Base-by-base conservation (phyloP, 1,284 basidiomycete genomes). In the Cystobasidiaceae sp. region DNA sequence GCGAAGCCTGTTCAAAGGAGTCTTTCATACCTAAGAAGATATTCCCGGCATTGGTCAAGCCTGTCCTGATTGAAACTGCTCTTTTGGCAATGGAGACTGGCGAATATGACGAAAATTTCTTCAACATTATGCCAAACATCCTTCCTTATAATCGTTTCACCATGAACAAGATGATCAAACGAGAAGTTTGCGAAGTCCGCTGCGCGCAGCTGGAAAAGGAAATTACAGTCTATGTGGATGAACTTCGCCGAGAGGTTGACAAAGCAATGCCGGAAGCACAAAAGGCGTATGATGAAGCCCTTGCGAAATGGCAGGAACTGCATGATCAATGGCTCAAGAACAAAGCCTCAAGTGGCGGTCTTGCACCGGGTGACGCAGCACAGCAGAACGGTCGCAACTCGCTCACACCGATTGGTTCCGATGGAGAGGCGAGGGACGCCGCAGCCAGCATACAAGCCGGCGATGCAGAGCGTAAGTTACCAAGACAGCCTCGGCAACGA, bases 131-230 rank as follows among this genome's bases (percentile, higher is more conserved):
- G 84, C 90, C 92, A 0, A 81, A 80, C 30, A 78, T 94, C 45
- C 93, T 96, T 74, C 91, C 91, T 0, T 94, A 94, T 75, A 96
- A 96, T 77, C 87, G 88, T 71, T 94, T 89, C 76, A 79, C 79
- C 4, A 75, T 79, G 60, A 13, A 64, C 9, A 64, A 64, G 49
- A 44, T 64, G 41, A 56, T 64, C 33, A 64, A 64, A 44, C 34
- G 52, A 17, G 61, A 64, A 46, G 44, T 64, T 3, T 64, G 61
- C 45, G 61, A 56, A n/a, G 32, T 44, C 3, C 50, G 52, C 32
- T 21, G 15, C 33, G 25, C 34, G n/a, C 39, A 41, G 32, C 30
- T 64, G 4, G 61, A 64, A 32, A 44, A 37, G 4, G 51, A 64
- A 8, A 64, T 64, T 28, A 45, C 39, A n/a, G 11, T 21, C 11